phyloP scores from a whole-genome alignment of 768 basidiomycete species.

The Serendipita sp. region DNA sequence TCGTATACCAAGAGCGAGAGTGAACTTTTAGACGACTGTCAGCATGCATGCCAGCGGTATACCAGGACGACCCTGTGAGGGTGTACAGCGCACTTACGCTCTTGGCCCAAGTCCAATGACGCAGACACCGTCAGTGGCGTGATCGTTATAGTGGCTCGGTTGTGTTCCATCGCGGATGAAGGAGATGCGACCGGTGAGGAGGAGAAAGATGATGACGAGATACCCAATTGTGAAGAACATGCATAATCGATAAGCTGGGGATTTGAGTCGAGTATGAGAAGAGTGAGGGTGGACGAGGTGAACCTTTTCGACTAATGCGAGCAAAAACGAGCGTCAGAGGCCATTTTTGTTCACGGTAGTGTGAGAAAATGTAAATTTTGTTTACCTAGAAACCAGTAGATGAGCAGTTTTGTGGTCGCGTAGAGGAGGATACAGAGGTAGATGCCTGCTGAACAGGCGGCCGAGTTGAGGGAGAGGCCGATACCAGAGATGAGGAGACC shows the following conservation, averaged over 20 bases:
- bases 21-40: conserved; percentile 15
- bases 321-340: not conserved
- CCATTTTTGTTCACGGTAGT: not conserved
- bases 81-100: conserved; percentile 16
- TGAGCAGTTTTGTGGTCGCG: conserved; percentile 21
- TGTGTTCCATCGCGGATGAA: conserved; percentile 16
- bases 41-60: too few relatives aligned
- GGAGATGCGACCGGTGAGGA: conserved; percentile 26
- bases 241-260: conserved; percentile 28
- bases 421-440: conserved; percentile 26
- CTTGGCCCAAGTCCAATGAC: conserved; percentile 31
- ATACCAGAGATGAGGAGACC: conserved; percentile 30
- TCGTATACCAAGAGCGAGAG: conserved; percentile 33
- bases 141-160: not conserved
- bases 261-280: conserved; percentile 16
- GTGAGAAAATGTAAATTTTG: not conserved
- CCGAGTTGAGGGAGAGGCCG: conserved; percentile 24
- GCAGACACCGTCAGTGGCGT: conserved; percentile 23
- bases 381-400: conserved; percentile 31
- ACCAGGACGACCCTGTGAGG: too few relatives aligned
- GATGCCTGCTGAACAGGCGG: conserved; percentile 28
- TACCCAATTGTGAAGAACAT: conserved; percentile 24
- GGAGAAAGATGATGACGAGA: conserved; percentile 23
- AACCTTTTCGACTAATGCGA: conserved; percentile 27
- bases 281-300: conserved; percentile 25